Conservation (phyloP, 2,329 filamentous ascomycete genomes). For the Mycosphaerelloides madeirae region DNA sequence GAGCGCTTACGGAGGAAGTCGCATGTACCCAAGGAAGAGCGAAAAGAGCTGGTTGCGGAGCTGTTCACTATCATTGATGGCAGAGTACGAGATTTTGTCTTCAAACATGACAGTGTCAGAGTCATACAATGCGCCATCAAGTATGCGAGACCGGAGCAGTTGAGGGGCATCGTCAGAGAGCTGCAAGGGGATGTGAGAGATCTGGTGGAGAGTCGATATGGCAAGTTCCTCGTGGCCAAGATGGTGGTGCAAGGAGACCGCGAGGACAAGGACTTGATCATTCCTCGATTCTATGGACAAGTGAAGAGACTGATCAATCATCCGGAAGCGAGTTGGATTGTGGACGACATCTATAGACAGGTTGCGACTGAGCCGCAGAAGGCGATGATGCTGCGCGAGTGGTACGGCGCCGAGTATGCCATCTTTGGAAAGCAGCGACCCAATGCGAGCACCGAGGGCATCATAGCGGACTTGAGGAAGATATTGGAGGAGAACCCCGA, state of each 20-base stretch:
- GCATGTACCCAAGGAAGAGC: slow-evolving; percentile 83
- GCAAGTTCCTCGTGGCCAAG: slow-evolving; percentile 96
- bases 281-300: slow-evolving; percentile 92
- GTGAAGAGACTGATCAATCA: slow-evolving; percentile 93
- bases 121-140: slow-evolving; percentile 96
- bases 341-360: slow-evolving; percentile 92
- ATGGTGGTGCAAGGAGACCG: slow-evolving; percentile 86
- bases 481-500: slow-evolving; percentile 75
- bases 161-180: slow-evolving; percentile 80
- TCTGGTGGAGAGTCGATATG: slow-evolving; percentile 90
- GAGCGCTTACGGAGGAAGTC: slow-evolving; percentile 89
- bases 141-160: slow-evolving; percentile 80
- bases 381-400: slow-evolving; percentile 78
- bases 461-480: slow-evolving; percentile 61
- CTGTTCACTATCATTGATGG: slow-evolving; percentile 89
- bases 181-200: slow-evolving; percentile 78
- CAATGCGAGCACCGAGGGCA: slow-evolving; percentile 19
- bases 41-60: slow-evolving; percentile 80
- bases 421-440: slow-evolving; percentile 65
- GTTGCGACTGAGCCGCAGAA: slow-evolving; percentile 84
- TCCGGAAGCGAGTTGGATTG: slow-evolving; percentile 92
- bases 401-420: slow-evolving; percentile 92
- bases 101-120: slow-evolving; percentile 97
- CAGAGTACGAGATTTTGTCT: slow-evolving; percentile 87
- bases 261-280: slow-evolving; percentile 80